Evolutionary conservation across 2,329 filamentous ascomycete species (phyloP).

Genomic region (Plenodomus biglobosus): DNA sequence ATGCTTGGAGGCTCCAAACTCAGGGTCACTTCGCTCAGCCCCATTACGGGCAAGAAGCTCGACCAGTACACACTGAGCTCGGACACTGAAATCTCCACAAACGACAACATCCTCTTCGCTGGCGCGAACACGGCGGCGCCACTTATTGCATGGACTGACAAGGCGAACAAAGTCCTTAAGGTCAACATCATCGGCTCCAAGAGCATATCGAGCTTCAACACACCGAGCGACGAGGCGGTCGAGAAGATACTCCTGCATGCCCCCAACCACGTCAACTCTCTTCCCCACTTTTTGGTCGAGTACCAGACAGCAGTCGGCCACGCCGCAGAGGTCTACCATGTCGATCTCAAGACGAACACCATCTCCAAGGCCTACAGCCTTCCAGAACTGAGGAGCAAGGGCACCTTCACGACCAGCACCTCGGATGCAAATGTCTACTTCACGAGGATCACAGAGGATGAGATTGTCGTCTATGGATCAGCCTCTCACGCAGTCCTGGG

Average conservation of each 20-base stretch:
- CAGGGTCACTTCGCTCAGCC: conserved; percentile 73
- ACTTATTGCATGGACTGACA: conserved; percentile 74
- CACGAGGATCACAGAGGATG: conserved; percentile 74
- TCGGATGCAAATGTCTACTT: conserved; percentile 85
- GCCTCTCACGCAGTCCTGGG: conserved; percentile 74
- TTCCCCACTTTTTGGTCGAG: conserved; percentile 83
- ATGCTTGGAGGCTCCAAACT: conserved; percentile 69
- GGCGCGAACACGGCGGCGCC: conserved; percentile 75
- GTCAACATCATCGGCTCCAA: conserved; percentile 67
- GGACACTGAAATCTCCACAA: conserved; percentile 69
- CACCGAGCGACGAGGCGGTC: conserved; percentile 45
- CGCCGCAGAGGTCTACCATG: conserved; percentile 83
- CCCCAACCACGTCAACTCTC: conserved; percentile 68
- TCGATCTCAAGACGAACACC: conserved; percentile 68
- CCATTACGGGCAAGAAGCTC: conserved; percentile 68
- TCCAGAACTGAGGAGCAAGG: conserved; percentile 68
- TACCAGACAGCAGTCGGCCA: conserved; percentile 69
- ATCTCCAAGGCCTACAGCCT: conserved; percentile 80
- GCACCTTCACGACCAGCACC: conserved; percentile 77
- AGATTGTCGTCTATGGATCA: conserved; percentile 74
- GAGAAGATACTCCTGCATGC: conserved; percentile 68
- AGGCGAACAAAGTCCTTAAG: conserved; percentile 62
- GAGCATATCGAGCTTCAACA: conserved; percentile 47
- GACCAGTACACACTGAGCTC: conserved; percentile 72
- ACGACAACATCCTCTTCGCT: conserved; percentile 70